Evolutionary conservation across 2,329 filamentous ascomycete genomes (phyloP).

Genomic region (Clonostachys sp.): DNA sequence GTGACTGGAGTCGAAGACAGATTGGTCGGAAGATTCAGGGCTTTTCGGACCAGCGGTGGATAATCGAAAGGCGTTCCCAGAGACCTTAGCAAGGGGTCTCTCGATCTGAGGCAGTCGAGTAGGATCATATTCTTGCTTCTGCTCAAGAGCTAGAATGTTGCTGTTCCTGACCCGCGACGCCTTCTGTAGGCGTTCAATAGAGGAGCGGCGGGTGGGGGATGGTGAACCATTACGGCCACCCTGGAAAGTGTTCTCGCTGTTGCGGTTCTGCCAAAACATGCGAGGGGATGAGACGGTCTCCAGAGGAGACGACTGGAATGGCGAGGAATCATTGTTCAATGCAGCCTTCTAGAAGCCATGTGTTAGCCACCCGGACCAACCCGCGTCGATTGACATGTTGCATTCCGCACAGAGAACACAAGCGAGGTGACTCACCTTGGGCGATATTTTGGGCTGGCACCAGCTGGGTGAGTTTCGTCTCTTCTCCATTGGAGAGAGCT

Average conservation of each 20-base stretch:
- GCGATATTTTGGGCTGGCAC: slow-evolving; percentile 51
- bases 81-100: slow-evolving; percentile 73
- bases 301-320: slow-evolving; percentile 80
- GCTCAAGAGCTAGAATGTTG: slow-evolving; percentile 91
- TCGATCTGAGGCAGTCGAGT: slow-evolving; percentile 72
- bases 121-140: slow-evolving; percentile 90
- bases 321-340: slow-evolving; percentile 70
- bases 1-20: slow-evolving; percentile 17
- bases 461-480: slow-evolving; percentile 91
- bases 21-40: slow-evolving; percentile 15
- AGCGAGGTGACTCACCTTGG: slow-evolving; percentile 22
- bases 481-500: slow-evolving; percentile 81
- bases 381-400: slow-evolving; percentile 38
- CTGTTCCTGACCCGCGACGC: slow-evolving; percentile 97
- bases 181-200: slow-evolving; percentile 91
- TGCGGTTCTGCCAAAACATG: slow-evolving; percentile 83
- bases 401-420: slow-evolving; percentile 1
- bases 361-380: slow-evolving; percentile 2
- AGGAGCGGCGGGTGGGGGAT: slow-evolving; percentile 75
- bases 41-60: slow-evolving; percentile 41
- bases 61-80: slow-evolving; percentile 66
- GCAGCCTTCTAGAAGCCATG: slow-evolving; percentile 53
- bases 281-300: slow-evolving; percentile 68
- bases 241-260: slow-evolving; percentile 73
- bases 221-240: slow-evolving; percentile 56